Evolutionary conservation across 2,329 filamentous ascomycete genomes (phyloP).

Genomic region (Neoarthrinium moseri): DNA sequence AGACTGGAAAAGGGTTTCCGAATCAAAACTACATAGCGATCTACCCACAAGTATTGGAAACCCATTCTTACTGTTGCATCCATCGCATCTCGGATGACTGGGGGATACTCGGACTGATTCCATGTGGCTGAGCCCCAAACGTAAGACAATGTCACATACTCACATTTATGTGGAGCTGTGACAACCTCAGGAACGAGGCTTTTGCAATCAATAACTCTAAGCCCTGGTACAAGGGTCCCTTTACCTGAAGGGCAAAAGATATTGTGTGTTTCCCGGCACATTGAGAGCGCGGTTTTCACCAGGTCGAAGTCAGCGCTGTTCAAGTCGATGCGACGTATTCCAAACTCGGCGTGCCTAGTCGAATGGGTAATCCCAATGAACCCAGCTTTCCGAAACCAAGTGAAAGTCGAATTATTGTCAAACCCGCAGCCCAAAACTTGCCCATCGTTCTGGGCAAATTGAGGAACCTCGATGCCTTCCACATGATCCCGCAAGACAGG

Average conservation of each 20-base stretch:
- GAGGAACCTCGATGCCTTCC: neutral
- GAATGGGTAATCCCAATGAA: neutral
- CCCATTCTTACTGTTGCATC: neutral
- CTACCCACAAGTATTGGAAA: neutral
- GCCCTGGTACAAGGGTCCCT: neutral
- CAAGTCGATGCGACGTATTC: neutral
- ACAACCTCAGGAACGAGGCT: neutral
- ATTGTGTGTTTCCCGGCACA: neutral
- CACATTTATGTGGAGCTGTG: neutral
- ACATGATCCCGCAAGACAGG: neutral
- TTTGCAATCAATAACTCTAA: neutral
- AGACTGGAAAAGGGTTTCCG: neutral
- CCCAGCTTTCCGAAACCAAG: neutral
- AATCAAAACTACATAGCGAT: neutral
- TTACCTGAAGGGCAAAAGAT: neutral
- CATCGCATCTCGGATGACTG: neutral
- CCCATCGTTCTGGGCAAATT: neutral
- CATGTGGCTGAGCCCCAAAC: neutral
- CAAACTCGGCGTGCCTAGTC: neutral
- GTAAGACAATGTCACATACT: neutral
- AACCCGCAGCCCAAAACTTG: neutral
- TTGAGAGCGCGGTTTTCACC: neutral
- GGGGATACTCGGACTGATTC: neutral
- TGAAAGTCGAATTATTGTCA: neutral
- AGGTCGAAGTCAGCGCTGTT: neutral